Conservation (phyloP, 495 filamentous ascomycete genomes). For the Penicillium desertorum region DNA sequence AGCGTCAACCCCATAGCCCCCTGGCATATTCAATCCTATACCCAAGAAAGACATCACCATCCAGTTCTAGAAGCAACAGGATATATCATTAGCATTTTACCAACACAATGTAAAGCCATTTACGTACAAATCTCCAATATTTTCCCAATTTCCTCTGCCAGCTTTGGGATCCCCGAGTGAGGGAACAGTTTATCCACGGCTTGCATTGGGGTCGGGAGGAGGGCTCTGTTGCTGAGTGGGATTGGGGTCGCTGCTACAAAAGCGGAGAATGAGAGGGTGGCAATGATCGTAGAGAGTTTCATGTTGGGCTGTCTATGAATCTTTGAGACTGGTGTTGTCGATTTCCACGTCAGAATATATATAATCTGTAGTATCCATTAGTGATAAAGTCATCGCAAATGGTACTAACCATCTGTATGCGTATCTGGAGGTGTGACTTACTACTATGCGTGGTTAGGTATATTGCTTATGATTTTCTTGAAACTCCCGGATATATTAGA, state of each 20-base stretch:
- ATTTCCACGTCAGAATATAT: neutral
- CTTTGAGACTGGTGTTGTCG: neutral
- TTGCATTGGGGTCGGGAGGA: conserved; percentile 21
- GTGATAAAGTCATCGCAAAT: too few relatives aligned
- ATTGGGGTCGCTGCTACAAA: conserved; percentile 16
- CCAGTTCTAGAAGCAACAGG: neutral
- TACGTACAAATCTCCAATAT: neutral
- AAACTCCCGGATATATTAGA: neutral
- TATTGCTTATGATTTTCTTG: too few relatives aligned
- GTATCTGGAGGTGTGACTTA: neutral
- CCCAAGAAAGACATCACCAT: neutral
- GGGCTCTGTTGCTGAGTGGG: neutral
- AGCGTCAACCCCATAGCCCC: neutral
- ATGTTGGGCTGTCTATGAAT: conserved; percentile 14
- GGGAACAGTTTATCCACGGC: conserved; percentile 20
- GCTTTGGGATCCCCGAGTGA: conserved; percentile 17
- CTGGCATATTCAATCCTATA: neutral
- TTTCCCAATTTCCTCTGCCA: conserved; percentile 16
- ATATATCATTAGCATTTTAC: neutral
- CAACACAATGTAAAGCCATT: neutral
- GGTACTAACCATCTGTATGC: neutral
- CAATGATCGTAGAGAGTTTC: conserved; percentile 22
- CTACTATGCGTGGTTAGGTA: neutral
- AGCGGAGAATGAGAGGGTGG: conserved; percentile 16
- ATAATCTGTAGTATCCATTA: neutral